Percentiles rank a stretch among this genome's conserved stretches.
These are phyloP conservation scores for Starmerella sp. DNA, from an alignment of 805 yeast genomes.

Conservation along the genomic window DNA sequence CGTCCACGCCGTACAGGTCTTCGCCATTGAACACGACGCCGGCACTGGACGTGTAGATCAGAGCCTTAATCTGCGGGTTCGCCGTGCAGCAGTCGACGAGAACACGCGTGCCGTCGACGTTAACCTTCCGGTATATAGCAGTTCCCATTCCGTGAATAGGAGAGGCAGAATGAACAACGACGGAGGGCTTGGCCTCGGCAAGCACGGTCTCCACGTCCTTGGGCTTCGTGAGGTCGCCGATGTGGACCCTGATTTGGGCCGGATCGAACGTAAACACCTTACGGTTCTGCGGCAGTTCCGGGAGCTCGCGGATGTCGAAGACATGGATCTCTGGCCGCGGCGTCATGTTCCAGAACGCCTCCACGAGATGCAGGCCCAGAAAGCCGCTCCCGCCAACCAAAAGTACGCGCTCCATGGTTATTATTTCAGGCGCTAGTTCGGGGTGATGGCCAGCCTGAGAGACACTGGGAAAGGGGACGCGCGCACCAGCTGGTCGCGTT, in stretches of 20 bases:
- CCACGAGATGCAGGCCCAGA: constrained; percentile 79
- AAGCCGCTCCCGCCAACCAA: constrained; percentile 95
- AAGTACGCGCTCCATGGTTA: constrained; percentile 45
- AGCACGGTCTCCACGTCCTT: constrained; percentile 60
- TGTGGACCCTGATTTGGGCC: constrained; percentile 43
- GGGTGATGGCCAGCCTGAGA: too few species aligned
- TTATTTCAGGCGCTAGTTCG: too few species aligned
- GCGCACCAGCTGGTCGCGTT: background rate
- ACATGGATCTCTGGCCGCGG: constrained; percentile 71
- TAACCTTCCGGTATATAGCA: constrained; percentile 75
- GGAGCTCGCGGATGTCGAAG: constrained; percentile 83
- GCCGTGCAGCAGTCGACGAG: constrained; percentile 51
- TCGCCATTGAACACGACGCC: constrained; percentile 96
- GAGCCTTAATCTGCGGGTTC: constrained; percentile 41
- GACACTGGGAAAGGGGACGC: background rate
- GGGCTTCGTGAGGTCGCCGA: constrained; percentile 75
- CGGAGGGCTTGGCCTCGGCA: constrained; percentile 46
- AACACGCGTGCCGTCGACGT: constrained; percentile 77
- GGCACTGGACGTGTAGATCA: constrained; percentile 93
- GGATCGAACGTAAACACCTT: constrained; percentile 57
- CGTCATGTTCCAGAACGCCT: constrained; percentile 57
- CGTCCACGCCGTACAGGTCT: constrained; percentile 85
- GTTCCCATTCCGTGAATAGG: constrained; percentile 87
- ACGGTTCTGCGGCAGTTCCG: constrained; percentile 51
- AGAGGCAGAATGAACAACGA: constrained; percentile 90